Base-by-base conservation (phyloP, 1,139 yeast genomes). In the Debaryomycetaceae sp. region DNA sequence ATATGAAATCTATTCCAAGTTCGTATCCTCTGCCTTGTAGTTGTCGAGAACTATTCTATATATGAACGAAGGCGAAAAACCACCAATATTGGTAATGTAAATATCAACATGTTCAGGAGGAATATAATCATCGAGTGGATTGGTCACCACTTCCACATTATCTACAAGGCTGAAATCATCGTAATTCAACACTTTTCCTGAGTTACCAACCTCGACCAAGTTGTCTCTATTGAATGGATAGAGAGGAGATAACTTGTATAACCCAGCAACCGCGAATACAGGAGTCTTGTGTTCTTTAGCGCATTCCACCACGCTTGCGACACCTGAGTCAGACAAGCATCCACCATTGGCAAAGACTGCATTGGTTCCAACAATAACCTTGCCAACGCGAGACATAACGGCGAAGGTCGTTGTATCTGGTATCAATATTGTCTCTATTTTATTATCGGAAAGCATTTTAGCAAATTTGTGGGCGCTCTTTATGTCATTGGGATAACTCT, bases 311-410 rank as follows among this genome's bases (percentile, higher is more conserved):
- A 90, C 97, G 45, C 88, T 79, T 23, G 96, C 89, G 33, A 88
- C 97, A 40, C 99, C 99, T 0, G 96, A 82, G 22, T 87, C 81
- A 2, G 96, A 82, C 46, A 90, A 80, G 53, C 97, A 85, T 7
- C 99, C 98, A 46, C 99, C 99, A 60, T 95, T 93, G 45, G 96
- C 96, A 62, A 89, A 86, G 6, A 95, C 97, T 0, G 96, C 83
- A 52, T 88, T 81, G 1, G 98, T 85, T 22, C 98, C 97, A 49
- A 95, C 80, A 49, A 93, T 81, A 24, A 95, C 99, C 63, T 95
- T 95, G 40, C 98, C 97, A 3, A 95, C 99, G 51, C 97, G 75
- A 41, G 97, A 87, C 99, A 95, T 95, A 41, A 95, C 87, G 0
- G 99, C 98, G 65, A 86, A 89, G 0, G 86, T 90, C 24, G 96